These are phyloP conservation scores for Trichoderma arundinaceum DNA, from an alignment of 2,329 filamentous ascomycete genomes.

Conservation along the genomic window DNA sequence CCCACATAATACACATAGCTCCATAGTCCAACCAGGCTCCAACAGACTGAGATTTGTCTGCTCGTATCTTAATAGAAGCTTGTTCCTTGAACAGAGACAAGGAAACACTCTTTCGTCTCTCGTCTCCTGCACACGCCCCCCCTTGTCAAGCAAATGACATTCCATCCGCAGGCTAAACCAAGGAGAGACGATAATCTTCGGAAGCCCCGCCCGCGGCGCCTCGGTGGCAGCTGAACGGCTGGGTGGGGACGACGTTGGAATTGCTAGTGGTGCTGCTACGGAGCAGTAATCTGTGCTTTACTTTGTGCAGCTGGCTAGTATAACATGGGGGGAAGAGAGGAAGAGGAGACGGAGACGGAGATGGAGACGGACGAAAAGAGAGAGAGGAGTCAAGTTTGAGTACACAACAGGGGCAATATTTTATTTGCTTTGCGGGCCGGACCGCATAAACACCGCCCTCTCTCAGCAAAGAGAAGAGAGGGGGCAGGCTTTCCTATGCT, in stretches of 20 bases:
- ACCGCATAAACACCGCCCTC: neutral
- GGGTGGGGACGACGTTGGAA: neutral
- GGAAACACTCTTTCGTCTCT: neutral
- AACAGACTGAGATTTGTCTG: conserved; percentile 6
- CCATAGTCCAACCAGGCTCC: neutral
- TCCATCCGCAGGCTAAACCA: conserved; percentile 16
- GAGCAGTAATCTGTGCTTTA: neutral
- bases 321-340: neutral
- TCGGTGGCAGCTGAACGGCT: conserved; percentile 18
- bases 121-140: neutral
- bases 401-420: neutral
- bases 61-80: conserved; percentile 15
- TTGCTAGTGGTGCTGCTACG: neutral
- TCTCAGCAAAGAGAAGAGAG: neutral
- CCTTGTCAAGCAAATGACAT: conserved; percentile 19
- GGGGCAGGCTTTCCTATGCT: neutral
- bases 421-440: conserved; percentile 13
- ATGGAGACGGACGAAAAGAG: neutral
- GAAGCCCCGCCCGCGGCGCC: conserved; percentile 4
- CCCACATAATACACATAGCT: conserved; percentile 1
- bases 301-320: neutral
- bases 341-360: neutral
- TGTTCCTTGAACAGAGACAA: neutral
- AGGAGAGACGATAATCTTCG: conserved; percentile 14
- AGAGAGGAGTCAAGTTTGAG: neutral